phyloP scores from a whole-genome alignment of 768 basidiomycete species.

The Rossbeevera mucosa region DNA sequence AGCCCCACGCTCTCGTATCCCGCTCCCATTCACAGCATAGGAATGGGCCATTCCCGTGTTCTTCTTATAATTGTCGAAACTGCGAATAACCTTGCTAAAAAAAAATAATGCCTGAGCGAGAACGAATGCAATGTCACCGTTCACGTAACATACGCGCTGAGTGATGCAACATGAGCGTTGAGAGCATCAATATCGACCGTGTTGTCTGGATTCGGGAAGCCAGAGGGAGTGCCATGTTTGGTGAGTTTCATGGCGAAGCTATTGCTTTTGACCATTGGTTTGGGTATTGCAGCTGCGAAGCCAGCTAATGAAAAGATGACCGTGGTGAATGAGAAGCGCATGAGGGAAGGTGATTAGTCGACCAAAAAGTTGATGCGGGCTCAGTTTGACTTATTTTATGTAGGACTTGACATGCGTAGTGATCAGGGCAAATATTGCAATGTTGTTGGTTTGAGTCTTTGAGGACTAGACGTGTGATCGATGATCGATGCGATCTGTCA shows the following conservation, averaged over 20 bases:
- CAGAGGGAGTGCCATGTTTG: background rate
- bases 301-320: background rate
- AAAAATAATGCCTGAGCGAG: background rate
- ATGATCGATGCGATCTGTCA: too few species aligned
- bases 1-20: background rate
- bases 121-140: background rate
- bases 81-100: background rate
- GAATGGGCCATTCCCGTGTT: background rate
- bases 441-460: too few species aligned
- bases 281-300: background rate
- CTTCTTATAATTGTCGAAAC: background rate
- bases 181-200: background rate
- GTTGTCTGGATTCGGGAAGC: background rate
- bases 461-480: too few species aligned
- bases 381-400: background rate
- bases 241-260: background rate
- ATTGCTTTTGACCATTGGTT: background rate
- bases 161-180: background rate
- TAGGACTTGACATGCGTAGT: too few species aligned
- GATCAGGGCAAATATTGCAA: too few species aligned
- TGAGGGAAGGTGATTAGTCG: background rate
- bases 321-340: background rate
- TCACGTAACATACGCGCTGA: background rate
- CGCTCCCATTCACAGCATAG: background rate
- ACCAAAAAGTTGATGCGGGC: background rate